These are phyloP conservation scores for Spiromastix sp. DNA, from an alignment of 2,329 filamentous ascomycete genomes.

Conservation along the genomic window DNA sequence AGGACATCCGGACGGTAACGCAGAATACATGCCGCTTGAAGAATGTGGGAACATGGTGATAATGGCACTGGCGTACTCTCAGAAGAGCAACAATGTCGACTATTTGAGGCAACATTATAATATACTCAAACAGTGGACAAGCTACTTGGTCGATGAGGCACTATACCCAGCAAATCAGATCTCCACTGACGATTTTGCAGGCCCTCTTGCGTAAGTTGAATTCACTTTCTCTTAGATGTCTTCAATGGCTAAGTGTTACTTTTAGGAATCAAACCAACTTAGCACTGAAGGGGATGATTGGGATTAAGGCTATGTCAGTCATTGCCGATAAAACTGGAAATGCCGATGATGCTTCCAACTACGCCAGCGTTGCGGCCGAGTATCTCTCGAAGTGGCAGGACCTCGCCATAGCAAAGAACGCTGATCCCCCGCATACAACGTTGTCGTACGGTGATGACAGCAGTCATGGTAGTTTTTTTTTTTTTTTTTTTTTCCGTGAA, in stretches of 20 bases:
- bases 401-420: conserved; percentile 58
- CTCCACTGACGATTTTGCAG: neutral
- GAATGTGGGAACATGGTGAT: conserved; percentile 65
- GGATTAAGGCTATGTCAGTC: conserved; percentile 66
- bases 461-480: no score
- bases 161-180: conserved; percentile 61
- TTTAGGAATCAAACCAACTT: conserved; percentile 76
- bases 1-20: conserved; percentile 40
- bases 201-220: conserved; percentile 14
- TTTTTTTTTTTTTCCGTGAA: no score
- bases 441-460: no score
- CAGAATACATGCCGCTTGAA: conserved; percentile 48
- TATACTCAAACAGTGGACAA: conserved; percentile 68
- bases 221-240: conserved; percentile 79
- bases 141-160: conserved; percentile 64
- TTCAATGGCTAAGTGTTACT: conserved; percentile 70
- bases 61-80: conserved; percentile 57
- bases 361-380: conserved; percentile 48
- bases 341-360: conserved; percentile 46
- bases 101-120: conserved; percentile 59
- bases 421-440: conserved; percentile 63
- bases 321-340: conserved; percentile 55
- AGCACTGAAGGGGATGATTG: conserved; percentile 74
- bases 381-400: conserved; percentile 66
- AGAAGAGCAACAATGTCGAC: conserved; percentile 56